phyloP scores from a whole-genome alignment of 495 filamentous ascomycete genomes.

The Penicillium ucsense region DNA sequence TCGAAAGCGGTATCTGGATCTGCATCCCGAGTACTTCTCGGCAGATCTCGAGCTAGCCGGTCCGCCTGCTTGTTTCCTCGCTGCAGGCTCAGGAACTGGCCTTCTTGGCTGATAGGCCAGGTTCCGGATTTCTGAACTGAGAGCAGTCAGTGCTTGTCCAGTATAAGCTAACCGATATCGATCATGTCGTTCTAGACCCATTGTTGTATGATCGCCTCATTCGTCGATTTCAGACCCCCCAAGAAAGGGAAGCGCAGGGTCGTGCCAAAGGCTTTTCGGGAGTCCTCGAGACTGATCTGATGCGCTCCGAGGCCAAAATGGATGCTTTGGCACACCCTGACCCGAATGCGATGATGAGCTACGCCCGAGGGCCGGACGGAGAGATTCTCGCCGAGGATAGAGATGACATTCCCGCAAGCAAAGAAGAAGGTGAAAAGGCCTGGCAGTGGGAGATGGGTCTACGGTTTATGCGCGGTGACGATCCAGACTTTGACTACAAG shows the following conservation, averaged over 20 bases:
- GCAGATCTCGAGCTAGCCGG: slow-evolving; percentile 54
- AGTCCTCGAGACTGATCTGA: slow-evolving; percentile 58
- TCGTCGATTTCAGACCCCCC: slow-evolving; percentile 63
- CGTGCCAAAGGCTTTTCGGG: slow-evolving; percentile 64
- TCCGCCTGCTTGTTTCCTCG: slow-evolving; percentile 35
- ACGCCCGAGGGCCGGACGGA: slow-evolving; percentile 39
- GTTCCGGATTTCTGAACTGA: slow-evolving; percentile 2
- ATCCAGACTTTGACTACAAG: slow-evolving; percentile 68
- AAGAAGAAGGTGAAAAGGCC: slow-evolving; percentile 52
- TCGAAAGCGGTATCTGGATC: slow-evolving; percentile 54
- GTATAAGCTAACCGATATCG: slow-evolving; percentile 22
- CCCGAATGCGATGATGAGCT: slow-evolving; percentile 38
- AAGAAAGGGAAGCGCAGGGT: slow-evolving; percentile 64
- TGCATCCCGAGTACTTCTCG: slow-evolving; percentile 55
- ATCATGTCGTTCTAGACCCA: slow-evolving; percentile 44
- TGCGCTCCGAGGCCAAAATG: slow-evolving; percentile 64
- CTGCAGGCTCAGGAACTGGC: slow-evolving; percentile 1
- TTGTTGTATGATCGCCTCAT: slow-evolving; percentile 72
- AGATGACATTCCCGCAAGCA: slow-evolving; percentile 46
- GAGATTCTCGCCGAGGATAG: slow-evolving; percentile 49
- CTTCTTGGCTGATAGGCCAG: background rate
- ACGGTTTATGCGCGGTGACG: slow-evolving; percentile 61
- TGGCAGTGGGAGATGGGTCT: slow-evolving; percentile 62
- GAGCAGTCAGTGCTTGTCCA: background rate
- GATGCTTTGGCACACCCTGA: slow-evolving; percentile 50